Base-by-base conservation (phyloP, 257 asterid genomes). In the Forsythia suspensa region DNA sequence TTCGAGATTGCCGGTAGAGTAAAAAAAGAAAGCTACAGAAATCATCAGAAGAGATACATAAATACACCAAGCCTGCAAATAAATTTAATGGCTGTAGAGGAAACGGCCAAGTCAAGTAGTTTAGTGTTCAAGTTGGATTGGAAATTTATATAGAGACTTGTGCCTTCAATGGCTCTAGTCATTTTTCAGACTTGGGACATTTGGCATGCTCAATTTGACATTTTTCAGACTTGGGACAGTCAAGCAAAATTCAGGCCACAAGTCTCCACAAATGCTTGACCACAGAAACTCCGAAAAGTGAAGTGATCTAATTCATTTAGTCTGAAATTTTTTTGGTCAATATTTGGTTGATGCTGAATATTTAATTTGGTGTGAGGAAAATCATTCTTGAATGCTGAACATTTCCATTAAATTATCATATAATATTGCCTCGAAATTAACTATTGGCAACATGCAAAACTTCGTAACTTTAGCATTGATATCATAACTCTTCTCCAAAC, bases 91-190 rank as follows among this genome's bases (percentile, higher is more conserved):
- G n/a, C 69, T 70, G 40, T 11, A 36, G 61, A 48, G 85, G 34
- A 48, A 82, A 82, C 48, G 44, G 34, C 51, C 15, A 13, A 73
- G 36, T 70, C 71, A 65, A 68, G 57, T 48, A 48, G 5, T 67
- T 41, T 16, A 39, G 18, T 40, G 34, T 52, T 74, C 70, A 80
- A 55, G 77, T 57, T 63, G 20, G 76, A 74, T 29, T 5, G 20
- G 68, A 48, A 48, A 68, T 24, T 42, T 24, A 41, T 10, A 43
- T 3, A 42, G n/a, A 48, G 59, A 11, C n/a, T 11, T 1, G 0
- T 13, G 20, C 4, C n/a, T 48, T 48, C 59, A 11, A 4, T 15
- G 20, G 59, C n/a, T 13, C 13, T 18, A 48, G 59, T 48, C 59
- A 48, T 48, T 48, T 48, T 48, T 48, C 59, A 48, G 20, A 48